phyloP scores from a whole-genome alignment of 164 flowering plant species.

The Stephania cephalantha region DNA sequence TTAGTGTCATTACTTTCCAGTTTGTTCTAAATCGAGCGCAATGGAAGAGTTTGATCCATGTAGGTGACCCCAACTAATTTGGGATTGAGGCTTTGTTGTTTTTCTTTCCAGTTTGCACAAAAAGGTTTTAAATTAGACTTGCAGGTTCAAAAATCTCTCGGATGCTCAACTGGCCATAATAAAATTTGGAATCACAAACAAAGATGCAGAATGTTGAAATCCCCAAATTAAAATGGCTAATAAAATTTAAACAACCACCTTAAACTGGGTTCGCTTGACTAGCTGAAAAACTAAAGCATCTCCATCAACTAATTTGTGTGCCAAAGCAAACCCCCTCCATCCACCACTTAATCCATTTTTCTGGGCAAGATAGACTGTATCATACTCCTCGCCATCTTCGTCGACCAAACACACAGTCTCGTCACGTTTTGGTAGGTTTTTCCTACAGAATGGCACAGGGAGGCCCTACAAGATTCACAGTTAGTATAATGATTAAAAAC shows the following conservation, averaged over 20 bases:
- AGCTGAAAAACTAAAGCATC: slow-evolving; percentile 77
- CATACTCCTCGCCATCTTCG: slow-evolving; percentile 22
- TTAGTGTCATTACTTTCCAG: no score
- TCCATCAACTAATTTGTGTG: slow-evolving; percentile 66
- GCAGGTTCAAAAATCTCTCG: background rate
- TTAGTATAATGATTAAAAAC: background rate
- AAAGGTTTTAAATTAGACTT: background rate
- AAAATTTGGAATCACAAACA: background rate
- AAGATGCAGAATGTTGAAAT: background rate
- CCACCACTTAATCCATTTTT: slow-evolving; percentile 75
- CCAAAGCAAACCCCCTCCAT: slow-evolving; percentile 70
- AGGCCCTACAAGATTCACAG: slow-evolving; percentile 41
- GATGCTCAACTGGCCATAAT: background rate
- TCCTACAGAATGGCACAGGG: slow-evolving; percentile 46
- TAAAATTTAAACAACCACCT: slow-evolving; percentile 34
- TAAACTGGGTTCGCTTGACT: slow-evolving; percentile 39
- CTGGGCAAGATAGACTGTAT: slow-evolving; percentile 42
- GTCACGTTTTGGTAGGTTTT: slow-evolving; percentile 21
- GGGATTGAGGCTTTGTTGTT: no score
- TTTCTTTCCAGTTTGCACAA: no score
- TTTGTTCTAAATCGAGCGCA: no score
- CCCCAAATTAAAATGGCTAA: background rate
- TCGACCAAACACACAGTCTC: slow-evolving; percentile 22
- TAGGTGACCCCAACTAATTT: no score
- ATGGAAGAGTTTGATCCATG: no score